Evolutionary conservation across 2,329 filamentous ascomycete species (phyloP), one percentile per base, ranked within the genome.

Genomic region (Calonectria multiphialidica): DNA sequence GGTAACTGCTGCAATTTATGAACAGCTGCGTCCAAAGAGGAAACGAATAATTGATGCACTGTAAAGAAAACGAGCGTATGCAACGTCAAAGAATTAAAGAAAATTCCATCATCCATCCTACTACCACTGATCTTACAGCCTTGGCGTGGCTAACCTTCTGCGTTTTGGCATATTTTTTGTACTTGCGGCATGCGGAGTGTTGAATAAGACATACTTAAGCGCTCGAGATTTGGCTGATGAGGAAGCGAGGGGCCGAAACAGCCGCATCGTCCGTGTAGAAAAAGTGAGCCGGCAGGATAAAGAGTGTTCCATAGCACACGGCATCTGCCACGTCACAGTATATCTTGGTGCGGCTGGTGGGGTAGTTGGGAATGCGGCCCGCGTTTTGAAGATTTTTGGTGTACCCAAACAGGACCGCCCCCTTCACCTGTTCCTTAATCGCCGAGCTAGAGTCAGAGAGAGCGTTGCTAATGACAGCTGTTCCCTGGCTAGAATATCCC

Each of bases 401-500:
- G 72, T 86, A 86, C 0, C 85, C 84, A 50, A 84, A 85, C 28
- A 85, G 79, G 16, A 84, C 82, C 1, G 79, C 78, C 28, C 81
- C 84, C 55, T 80, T 82, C 68, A 86, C 78, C 78, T 85, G 80
- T 45, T 82, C 72, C 33, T 80, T 77, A 66, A 84, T 75, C 16
- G 72, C 25, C 2, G 72, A 63, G 49, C 75, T 72, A 21, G 86
- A 77, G 18, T 82, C 78, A 7, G 81, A 78, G 53, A 88, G 76
- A 6, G 85, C 77, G 44, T 82, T 81, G 23, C 83, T 82, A 23
- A 86, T 83, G 59, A 88, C 83, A 2, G 86, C 86, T 6, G 84
- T 82, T 30, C 86, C 87, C 77, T 88, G 81, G 59, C 82, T 82
- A 71, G 82, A 81, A 7, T 82, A 85, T 2, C 84, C 83, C 87